A percentile compares a stretch with the other conserved stretches of the same genome.
Evolutionary conservation across 305 asterid species (phyloP).

Genomic region (Fraxinus velutina): DNA sequence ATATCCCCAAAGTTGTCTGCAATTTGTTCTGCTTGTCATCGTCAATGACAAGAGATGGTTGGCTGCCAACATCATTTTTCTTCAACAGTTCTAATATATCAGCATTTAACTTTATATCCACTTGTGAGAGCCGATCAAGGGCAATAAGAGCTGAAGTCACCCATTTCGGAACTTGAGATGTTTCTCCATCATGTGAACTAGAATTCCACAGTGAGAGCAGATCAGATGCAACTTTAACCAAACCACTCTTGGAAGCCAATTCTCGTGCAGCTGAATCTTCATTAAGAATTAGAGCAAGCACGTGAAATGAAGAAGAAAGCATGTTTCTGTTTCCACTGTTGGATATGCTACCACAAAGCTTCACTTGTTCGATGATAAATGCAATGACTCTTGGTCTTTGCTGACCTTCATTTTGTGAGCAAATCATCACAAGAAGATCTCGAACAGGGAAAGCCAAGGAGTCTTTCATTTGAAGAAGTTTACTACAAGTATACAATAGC

Average conservation of each 20-base stretch:
- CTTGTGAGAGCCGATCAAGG: constrained; percentile 90
- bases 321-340: constrained; percentile 58
- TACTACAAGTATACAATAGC: constrained; percentile 70
- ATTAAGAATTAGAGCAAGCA: constrained; percentile 84
- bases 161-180: constrained; percentile 79
- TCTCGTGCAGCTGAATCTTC: constrained; percentile 85
- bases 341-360: constrained; percentile 54
- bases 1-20: constrained; percentile 44
- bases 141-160: constrained; percentile 92
- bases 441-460: constrained; percentile 87
- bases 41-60: constrained; percentile 49
- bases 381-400: constrained; percentile 69
- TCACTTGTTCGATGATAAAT: constrained; percentile 73
- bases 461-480: constrained; percentile 78
- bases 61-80: constrained; percentile 54
- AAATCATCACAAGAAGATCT: constrained; percentile 82
- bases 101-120: constrained; percentile 57
- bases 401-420: constrained; percentile 91
- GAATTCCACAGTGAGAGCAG: constrained; percentile 72
- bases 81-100: constrained; percentile 66
- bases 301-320: constrained; percentile 73
- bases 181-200: constrained; percentile 45
- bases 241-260: constrained; percentile 67
- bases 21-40: constrained; percentile 48
- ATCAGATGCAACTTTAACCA: constrained; percentile 77